These are phyloP conservation scores for Aureococcus anophagefferens DNA, from an alignment of 108 stramenopile genomes.

Conservation along the genomic window DNA sequence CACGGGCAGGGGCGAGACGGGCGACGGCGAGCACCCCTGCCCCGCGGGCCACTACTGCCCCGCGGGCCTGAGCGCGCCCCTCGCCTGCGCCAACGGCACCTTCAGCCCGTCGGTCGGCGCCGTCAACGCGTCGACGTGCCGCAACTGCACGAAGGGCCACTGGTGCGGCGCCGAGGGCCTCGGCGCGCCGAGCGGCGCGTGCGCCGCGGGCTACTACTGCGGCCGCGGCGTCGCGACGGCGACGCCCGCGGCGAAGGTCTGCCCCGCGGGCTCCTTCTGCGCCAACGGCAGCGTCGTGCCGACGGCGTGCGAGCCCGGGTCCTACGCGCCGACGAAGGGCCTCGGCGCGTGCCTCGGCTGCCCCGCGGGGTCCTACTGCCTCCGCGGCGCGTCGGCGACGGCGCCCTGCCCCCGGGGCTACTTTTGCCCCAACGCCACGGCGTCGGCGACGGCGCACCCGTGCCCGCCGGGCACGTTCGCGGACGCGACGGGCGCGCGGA, in stretches of 20 bases:
- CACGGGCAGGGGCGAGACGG: slow-evolving; percentile 8
- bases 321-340: not conserved
- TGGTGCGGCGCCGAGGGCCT: slow-evolving; percentile 6
- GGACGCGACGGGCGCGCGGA: slow-evolving; percentile 22
- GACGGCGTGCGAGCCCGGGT: slow-evolving; percentile 1
- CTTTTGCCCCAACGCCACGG: slow-evolving; percentile 6
- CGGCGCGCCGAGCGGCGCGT: not conserved
- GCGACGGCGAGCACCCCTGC: slow-evolving; percentile 16
- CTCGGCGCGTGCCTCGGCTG: slow-evolving; percentile 14
- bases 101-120: slow-evolving; percentile 6
- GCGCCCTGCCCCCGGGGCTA: not conserved
- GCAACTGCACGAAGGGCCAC: slow-evolving; percentile 6
- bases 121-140: not conserved
- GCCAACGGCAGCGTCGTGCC: not conserved
- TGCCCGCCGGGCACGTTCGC: slow-evolving; percentile 25
- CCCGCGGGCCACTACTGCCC: slow-evolving; percentile 41
- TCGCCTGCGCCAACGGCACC: slow-evolving; percentile 23
- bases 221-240: not conserved
- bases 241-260: not conserved
- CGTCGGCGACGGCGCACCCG: slow-evolving; percentile 17
- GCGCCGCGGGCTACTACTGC: slow-evolving; percentile 24
- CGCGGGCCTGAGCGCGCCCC: not conserved
- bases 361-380: slow-evolving; percentile 26
- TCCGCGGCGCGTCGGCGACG: slow-evolving; percentile 12
- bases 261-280: slow-evolving; percentile 1